A percentile compares a stretch with the other conserved stretches of the same genome.
phyloP scores from a whole-genome alignment of 257 asterid species.

The Ehretia macrophylla region DNA sequence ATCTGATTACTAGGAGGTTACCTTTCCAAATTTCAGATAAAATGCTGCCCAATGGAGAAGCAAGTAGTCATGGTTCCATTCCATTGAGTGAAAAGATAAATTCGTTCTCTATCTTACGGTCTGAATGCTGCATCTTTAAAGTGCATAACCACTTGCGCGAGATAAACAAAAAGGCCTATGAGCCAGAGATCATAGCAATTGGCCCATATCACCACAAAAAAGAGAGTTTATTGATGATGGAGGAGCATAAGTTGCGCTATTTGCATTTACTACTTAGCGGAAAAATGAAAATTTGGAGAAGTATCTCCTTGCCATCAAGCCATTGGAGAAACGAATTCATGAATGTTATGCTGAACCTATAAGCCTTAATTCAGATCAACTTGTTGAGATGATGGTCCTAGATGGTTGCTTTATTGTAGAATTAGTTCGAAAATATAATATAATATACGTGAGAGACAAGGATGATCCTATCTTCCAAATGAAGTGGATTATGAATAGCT shows the following conservation, averaged over 20 bases:
- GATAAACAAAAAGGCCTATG: slow-evolving; percentile 28
- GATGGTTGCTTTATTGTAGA: slow-evolving; percentile 42
- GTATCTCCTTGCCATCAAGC: slow-evolving; percentile 5
- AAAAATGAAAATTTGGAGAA: background rate
- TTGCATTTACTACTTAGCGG: slow-evolving; percentile 15
- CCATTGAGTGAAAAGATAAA: slow-evolving; percentile 4
- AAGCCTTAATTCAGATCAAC: slow-evolving; percentile 1
- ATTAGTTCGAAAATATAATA: slow-evolving; percentile 1
- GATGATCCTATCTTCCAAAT: slow-evolving; percentile 3
- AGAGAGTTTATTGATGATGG: slow-evolving; percentile 16
- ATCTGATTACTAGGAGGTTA: too few species aligned
- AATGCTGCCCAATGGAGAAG: background rate
- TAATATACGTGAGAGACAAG: background rate
- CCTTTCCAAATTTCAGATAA: too few species aligned
- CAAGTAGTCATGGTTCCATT: background rate
- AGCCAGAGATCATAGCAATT: slow-evolving; percentile 28
- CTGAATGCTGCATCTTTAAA: slow-evolving; percentile 18
- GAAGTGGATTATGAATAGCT: slow-evolving; percentile 19
- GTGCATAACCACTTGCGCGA: slow-evolving; percentile 18
- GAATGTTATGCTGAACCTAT: slow-evolving; percentile 22
- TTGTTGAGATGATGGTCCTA: slow-evolving; percentile 32
- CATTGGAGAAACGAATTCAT: slow-evolving; percentile 7
- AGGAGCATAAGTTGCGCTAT: slow-evolving; percentile 30
- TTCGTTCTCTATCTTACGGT: background rate
- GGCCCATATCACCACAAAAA: slow-evolving; percentile 38